Percentiles rank a stretch among this genome's conserved stretches.
Evolutionary conservation across 257 asterid genomes (phyloP).

Genomic region (Thymus mandschuricus): DNA sequence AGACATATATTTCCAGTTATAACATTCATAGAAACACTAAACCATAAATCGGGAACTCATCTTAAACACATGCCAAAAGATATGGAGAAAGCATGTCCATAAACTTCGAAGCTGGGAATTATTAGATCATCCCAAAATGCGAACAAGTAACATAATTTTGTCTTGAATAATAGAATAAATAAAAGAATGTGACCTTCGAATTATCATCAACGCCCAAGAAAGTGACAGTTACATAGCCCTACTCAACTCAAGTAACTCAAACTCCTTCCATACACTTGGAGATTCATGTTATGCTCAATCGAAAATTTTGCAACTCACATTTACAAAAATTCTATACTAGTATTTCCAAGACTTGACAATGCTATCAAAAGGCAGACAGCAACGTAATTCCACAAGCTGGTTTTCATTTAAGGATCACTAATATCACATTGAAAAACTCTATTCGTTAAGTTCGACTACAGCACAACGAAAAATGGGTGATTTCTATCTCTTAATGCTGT

Average conservation of each 20-base stretch:
- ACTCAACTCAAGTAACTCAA: neutral
- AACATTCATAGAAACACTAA: neutral
- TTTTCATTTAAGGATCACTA: slow-evolving; percentile 12
- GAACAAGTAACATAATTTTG: slow-evolving; percentile 7
- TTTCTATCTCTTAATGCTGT: slow-evolving; percentile 27
- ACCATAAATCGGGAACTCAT: neutral
- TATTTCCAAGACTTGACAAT: slow-evolving; percentile 14
- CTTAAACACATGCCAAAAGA: slow-evolving; percentile 8
- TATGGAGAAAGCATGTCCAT: slow-evolving; percentile 6
- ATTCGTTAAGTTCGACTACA: slow-evolving; percentile 23
- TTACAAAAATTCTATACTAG: slow-evolving; percentile 16
- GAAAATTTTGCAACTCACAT: slow-evolving; percentile 26
- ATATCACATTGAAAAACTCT: neutral
- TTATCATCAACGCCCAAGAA: slow-evolving; percentile 26
- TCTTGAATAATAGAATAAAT: neutral
- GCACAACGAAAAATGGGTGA: slow-evolving; percentile 24
- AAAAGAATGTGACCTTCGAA: slow-evolving; percentile 16
- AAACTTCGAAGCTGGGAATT: neutral
- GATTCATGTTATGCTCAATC: neutral
- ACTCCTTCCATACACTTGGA: slow-evolving; percentile 4
- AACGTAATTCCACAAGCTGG: slow-evolving; percentile 27
- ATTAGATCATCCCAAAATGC: slow-evolving; percentile 18
- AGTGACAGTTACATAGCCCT: slow-evolving; percentile 2
- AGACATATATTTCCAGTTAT: neutral
- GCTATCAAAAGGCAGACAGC: slow-evolving; percentile 21